Percentiles rank a stretch among this genome's conserved stretches.
These are phyloP conservation scores for Penicillium flavigenum DNA, from an alignment of 495 filamentous ascomycete genomes.

Conservation along the genomic window DNA sequence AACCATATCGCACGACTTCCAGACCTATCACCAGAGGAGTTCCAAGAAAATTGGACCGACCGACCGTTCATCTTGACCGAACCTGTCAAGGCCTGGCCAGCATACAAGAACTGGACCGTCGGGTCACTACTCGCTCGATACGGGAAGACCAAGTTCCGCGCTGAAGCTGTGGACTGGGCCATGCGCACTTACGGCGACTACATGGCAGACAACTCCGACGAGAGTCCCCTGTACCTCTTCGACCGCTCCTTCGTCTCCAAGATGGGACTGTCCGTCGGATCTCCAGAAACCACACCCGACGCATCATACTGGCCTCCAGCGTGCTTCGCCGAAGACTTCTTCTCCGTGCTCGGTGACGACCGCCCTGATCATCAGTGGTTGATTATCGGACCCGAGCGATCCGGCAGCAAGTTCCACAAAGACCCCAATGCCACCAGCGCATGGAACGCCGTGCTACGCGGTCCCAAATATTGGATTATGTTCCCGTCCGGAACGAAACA, in stretches of 20 bases:
- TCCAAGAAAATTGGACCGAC: conserved; percentile 70
- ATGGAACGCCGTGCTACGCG: conserved; percentile 92
- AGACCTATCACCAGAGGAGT: conserved; percentile 70
- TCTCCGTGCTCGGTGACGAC: conserved; percentile 73
- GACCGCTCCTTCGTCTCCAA: conserved; percentile 86
- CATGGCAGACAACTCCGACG: conserved; percentile 78
- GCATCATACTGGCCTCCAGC: conserved; percentile 78
- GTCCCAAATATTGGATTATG: conserved; percentile 98
- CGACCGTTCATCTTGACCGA: conserved; percentile 85
- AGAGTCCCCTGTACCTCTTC: conserved; percentile 92
- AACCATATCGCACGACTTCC: conserved; percentile 73
- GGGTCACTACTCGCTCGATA: conserved; percentile 62
- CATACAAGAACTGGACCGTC: conserved; percentile 71
- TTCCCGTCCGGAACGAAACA: conserved; percentile 67
- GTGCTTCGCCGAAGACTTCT: conserved; percentile 88
- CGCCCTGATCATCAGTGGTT: conserved; percentile 91
- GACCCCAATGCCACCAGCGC: conserved; percentile 76
- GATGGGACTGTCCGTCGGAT: conserved; percentile 68
- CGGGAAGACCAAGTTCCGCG: conserved; percentile 68
- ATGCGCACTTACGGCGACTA: conserved; percentile 78
- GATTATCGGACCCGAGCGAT: conserved; percentile 84
- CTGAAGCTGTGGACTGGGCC: conserved; percentile 93
- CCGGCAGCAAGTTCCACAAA: conserved; percentile 96
- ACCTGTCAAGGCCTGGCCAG: conserved; percentile 82
- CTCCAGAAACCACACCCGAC: conserved; percentile 38